Evolutionary conservation across 805 yeast genomes (phyloP).

Genomic region (Wickerhamomyces sydowiorum): DNA sequence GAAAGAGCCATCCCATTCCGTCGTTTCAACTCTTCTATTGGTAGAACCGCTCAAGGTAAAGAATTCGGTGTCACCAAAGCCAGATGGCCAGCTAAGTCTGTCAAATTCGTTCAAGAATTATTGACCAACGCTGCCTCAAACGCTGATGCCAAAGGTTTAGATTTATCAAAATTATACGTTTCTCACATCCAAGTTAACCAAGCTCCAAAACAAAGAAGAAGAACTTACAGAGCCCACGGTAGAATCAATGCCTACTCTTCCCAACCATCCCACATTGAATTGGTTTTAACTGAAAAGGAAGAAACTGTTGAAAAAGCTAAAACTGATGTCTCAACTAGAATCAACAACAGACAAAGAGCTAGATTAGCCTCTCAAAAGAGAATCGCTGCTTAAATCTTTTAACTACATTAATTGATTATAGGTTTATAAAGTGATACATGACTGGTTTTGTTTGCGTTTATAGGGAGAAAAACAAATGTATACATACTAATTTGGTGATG

Average conservation of each 20-base stretch:
- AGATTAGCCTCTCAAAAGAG: slow-evolving; percentile 87
- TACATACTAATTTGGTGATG: background rate
- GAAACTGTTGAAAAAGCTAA: slow-evolving; percentile 90
- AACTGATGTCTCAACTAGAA: background rate
- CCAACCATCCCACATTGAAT: slow-evolving; percentile 98
- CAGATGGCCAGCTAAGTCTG: slow-evolving; percentile 99
- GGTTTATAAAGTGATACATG: background rate
- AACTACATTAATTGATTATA: background rate
- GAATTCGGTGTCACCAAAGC: slow-evolving; percentile 99
- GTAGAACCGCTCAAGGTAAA: slow-evolving; percentile 99
- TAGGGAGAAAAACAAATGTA: background rate
- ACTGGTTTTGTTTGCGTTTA: background rate
- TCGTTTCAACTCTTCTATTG: slow-evolving; percentile 93
- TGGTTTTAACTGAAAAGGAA: slow-evolving; percentile 90
- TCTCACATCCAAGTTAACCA: slow-evolving; percentile 99
- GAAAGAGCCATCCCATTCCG: slow-evolving; percentile 99
- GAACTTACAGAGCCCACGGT: slow-evolving; percentile 99
- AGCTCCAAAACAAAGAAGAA: slow-evolving; percentile 99
- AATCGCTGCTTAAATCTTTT: slow-evolving; percentile 51
- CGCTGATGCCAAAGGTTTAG: slow-evolving; percentile 99
- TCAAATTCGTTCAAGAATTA: slow-evolving; percentile 90
- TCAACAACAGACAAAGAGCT: slow-evolving; percentile 45
- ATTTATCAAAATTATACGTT: slow-evolving; percentile 86
- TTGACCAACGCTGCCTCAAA: slow-evolving; percentile 97
- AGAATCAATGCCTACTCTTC: slow-evolving; percentile 99